Conservation (phyloP, 495 filamentous ascomycete species). For the Tuber magnatum region DNA sequence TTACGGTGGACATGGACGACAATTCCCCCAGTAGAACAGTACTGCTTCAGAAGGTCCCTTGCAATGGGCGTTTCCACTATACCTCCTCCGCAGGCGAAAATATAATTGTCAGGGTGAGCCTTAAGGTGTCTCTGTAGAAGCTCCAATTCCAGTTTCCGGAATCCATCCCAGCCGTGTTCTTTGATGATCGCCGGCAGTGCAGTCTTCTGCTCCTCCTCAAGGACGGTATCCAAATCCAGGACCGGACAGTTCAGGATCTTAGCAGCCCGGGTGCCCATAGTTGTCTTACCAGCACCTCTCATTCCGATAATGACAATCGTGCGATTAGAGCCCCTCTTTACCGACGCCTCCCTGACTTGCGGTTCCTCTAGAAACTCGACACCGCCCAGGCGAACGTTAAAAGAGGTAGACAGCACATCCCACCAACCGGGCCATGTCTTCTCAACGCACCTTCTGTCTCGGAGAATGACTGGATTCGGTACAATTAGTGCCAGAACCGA, state of each 20-base stretch:
- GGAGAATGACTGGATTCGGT: conserved; percentile 68
- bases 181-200: conserved; percentile 81
- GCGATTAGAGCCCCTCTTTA: conserved; percentile 39
- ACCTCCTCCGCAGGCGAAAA: conserved; percentile 91
- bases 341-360: conserved; percentile 42
- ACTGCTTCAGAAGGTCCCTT: conserved; percentile 64
- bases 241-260: conserved; percentile 66
- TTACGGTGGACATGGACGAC: conserved; percentile 84
- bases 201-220: conserved; percentile 64
- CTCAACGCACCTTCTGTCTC: conserved; percentile 83
- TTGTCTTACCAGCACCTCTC: conserved; percentile 96
- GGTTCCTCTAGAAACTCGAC: conserved; percentile 50
- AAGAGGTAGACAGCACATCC: conserved; percentile 73
- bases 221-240: conserved; percentile 77
- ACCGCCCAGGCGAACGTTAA: conserved; percentile 66
- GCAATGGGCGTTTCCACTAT: conserved; percentile 83
- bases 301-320: conserved; percentile 95
- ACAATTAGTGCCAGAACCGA: conserved; percentile 74
- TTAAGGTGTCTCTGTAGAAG: conserved; percentile 64
- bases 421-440: conserved; percentile 99
- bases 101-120: conserved; percentile 64
- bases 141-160: conserved; percentile 71
- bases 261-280: conserved; percentile 75
- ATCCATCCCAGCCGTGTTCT: conserved; percentile 75
- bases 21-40: conserved; percentile 73